phyloP scores from a whole-genome alignment of 768 basidiomycete species.

The Candolleomyces aberdarensis region DNA sequence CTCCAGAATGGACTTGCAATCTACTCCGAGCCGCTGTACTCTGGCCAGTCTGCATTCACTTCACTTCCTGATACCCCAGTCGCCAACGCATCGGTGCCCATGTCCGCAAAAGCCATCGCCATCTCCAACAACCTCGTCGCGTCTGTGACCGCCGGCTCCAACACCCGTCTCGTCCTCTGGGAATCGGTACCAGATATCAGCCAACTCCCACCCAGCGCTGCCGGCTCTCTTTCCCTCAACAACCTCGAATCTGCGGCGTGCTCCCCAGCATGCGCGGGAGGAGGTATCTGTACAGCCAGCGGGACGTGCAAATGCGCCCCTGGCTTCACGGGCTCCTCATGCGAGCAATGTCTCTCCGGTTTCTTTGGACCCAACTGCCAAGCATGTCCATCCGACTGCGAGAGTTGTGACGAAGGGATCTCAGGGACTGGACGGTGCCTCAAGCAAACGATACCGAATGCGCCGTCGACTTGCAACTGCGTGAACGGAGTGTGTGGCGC shows the following conservation, averaged over 20 bases:
- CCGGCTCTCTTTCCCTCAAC: constrained; percentile 55
- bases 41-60: constrained; percentile 61
- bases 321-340: constrained; percentile 76
- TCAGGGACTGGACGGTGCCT: constrained; percentile 76
- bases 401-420: constrained; percentile 74
- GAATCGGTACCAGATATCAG: constrained; percentile 72
- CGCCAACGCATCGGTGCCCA: constrained; percentile 44
- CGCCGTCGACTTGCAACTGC: constrained; percentile 74
- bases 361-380: constrained; percentile 76
- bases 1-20: constrained; percentile 65
- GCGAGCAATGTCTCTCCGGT: constrained; percentile 72
- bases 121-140: constrained; percentile 59
- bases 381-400: constrained; percentile 66
- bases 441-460: constrained; percentile 41
- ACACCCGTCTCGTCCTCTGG: constrained; percentile 69
- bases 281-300: constrained; percentile 66
- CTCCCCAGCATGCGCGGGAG: constrained; percentile 70
- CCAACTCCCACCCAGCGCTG: constrained; percentile 54
- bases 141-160: constrained; percentile 30
- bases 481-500: constrained; percentile 72
- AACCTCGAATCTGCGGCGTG: constrained; percentile 74
- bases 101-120: constrained; percentile 59
- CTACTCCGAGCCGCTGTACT: constrained; percentile 62
- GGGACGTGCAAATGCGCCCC: constrained; percentile 70
- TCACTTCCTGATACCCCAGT: constrained; percentile 50